Percentiles rank a stretch among this genome's conserved stretches.
phyloP scores from a whole-genome alignment of 2,329 filamentous ascomycete species.

The Botrytis byssoidea region DNA sequence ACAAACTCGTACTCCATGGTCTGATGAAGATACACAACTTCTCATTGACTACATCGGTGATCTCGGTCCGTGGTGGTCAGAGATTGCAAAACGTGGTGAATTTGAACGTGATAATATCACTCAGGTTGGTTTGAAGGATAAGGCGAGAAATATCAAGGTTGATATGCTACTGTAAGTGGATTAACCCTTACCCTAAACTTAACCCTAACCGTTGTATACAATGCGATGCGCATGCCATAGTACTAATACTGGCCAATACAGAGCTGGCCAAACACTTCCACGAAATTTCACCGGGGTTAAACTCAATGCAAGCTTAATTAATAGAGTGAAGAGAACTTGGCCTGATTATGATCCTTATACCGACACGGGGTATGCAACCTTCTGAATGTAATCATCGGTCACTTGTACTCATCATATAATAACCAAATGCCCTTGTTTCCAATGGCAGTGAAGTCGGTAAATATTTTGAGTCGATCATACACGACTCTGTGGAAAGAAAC shows the following conservation, averaged over 20 bases:
- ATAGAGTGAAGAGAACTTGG: not conserved
- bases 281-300: not conserved
- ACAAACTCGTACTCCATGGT: slow-evolving; percentile 39
- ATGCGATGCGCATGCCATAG: not conserved
- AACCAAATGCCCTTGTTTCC: not conserved
- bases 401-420: not conserved
- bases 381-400: not conserved
- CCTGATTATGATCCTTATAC: not conserved
- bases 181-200: slow-evolving; percentile 3
- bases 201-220: not conserved
- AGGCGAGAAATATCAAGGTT: slow-evolving; percentile 53
- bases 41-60: slow-evolving; percentile 50
- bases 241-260: not conserved
- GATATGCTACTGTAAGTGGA: slow-evolving; percentile 44
- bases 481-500: not conserved
- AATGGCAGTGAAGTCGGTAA: not conserved
- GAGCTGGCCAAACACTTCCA: not conserved
- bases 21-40: slow-evolving; percentile 42
- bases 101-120: slow-evolving; percentile 35
- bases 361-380: not conserved
- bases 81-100: slow-evolving; percentile 43
- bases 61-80: slow-evolving; percentile 47
- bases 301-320: not conserved
- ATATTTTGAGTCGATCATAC: not conserved
- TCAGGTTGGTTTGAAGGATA: slow-evolving; percentile 56